Percentiles rank a stretch among this genome's conserved stretches.
These are phyloP conservation scores for Seminavis robusta DNA, from an alignment of 108 stramenopile genomes.

Conservation along the genomic window DNA sequence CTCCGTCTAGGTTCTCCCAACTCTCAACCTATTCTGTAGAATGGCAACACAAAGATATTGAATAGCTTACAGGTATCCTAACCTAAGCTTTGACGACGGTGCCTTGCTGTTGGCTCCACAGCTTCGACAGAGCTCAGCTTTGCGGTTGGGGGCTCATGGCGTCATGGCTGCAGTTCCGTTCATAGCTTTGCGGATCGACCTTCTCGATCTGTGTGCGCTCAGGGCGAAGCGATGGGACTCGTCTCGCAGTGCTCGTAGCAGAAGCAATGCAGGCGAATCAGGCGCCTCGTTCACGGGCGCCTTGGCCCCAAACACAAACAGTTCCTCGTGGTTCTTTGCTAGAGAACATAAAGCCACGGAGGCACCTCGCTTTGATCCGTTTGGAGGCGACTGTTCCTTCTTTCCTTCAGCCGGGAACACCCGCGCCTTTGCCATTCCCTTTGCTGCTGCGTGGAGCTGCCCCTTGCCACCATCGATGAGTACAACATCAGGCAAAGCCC, in stretches of 20 bases:
- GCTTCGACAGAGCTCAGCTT: no score
- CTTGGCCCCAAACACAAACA: constrained; percentile 20
- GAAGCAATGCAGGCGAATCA: constrained; percentile 47
- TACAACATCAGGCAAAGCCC: constrained; percentile 67
- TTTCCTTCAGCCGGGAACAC: constrained; percentile 13
- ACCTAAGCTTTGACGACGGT: no score
- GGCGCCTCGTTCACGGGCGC: constrained; percentile 38
- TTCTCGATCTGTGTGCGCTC: constrained; percentile 11
- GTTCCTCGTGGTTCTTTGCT: constrained; percentile 52
- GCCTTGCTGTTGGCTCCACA: no score
- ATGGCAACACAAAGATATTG: no score
- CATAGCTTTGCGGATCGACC: no score
- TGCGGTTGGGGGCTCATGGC: no score
- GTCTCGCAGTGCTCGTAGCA: constrained; percentile 58
- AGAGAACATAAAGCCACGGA: constrained; percentile 40
- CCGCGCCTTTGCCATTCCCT: constrained; percentile 48
- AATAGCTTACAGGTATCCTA: no score
- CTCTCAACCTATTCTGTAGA: no score
- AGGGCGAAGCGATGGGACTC: constrained; percentile 72
- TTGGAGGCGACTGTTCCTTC: constrained; percentile 1
- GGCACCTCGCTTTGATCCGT: not conserved
- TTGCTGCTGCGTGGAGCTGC: constrained; percentile 63
- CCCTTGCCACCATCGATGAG: constrained; percentile 79
- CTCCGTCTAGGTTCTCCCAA: no score
- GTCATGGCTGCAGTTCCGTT: no score